Conservation (phyloP, 208 protist species). For the Trypanosoma grayi region DNA sequence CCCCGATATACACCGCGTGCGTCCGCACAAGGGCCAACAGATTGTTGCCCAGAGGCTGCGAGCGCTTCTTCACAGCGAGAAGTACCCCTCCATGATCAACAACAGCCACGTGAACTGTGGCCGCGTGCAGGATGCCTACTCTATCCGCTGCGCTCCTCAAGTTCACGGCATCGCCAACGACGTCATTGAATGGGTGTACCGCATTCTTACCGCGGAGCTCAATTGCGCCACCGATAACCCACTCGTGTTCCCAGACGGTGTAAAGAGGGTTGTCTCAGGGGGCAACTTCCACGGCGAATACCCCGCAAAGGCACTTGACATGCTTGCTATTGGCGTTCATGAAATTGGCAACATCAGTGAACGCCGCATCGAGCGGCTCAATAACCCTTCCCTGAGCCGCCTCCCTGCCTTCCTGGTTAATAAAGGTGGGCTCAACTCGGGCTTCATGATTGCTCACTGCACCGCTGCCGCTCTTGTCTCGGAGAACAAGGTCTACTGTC, state of each 20-base stretch:
- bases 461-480: slow-evolving; percentile 82
- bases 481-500: slow-evolving; percentile 85
- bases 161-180: slow-evolving; percentile 75
- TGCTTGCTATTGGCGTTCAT: slow-evolving; percentile 47
- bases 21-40: slow-evolving; percentile 42
- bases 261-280: slow-evolving; percentile 52
- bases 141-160: slow-evolving; percentile 88
- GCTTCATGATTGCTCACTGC: slow-evolving; percentile 93
- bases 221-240: slow-evolving; percentile 93
- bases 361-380: slow-evolving; percentile 78
- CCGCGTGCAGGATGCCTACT: slow-evolving; percentile 88
- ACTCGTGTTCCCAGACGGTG: slow-evolving; percentile 75
- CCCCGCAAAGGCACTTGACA: slow-evolving; percentile 72
- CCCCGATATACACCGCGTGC: slow-evolving; percentile 26
- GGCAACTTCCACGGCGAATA: slow-evolving; percentile 95
- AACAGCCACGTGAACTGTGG: slow-evolving; percentile 47
- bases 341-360: slow-evolving; percentile 82
- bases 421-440: slow-evolving; percentile 82
- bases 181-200: slow-evolving; percentile 67
- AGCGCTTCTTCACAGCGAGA: slow-evolving; percentile 26
- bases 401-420: slow-evolving; percentile 85
- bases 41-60: slow-evolving; percentile 36
- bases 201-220: slow-evolving; percentile 74
- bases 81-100: slow-evolving; percentile 55
- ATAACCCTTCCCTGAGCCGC: slow-evolving; percentile 57